Conservation (phyloP, 176 grass and related monocot species). For the Oryza nivara region DNA sequence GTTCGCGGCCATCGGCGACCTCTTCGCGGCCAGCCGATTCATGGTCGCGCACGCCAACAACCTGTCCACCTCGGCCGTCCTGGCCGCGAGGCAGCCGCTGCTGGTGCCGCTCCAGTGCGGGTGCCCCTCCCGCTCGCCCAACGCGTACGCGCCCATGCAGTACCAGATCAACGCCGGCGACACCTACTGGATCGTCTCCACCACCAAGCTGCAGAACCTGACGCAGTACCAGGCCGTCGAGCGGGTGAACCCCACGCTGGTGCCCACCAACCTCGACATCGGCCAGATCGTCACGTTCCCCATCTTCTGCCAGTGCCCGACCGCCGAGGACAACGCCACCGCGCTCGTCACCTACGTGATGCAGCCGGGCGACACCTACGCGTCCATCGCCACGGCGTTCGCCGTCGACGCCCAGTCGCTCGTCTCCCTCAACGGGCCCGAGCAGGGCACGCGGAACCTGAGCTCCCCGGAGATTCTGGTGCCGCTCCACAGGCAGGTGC, state of each 20-base stretch:
- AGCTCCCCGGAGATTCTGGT: conserved; percentile 61
- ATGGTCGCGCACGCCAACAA: conserved; percentile 83
- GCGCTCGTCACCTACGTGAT: conserved; percentile 85
- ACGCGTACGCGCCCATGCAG: conserved; percentile 56
- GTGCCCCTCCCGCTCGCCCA: conserved; percentile 53
- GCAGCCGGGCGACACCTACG: conserved; percentile 78
- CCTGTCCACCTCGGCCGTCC: conserved; percentile 45
- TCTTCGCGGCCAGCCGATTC: conserved; percentile 74
- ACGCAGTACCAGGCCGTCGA: conserved; percentile 80
- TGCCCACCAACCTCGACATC: conserved; percentile 52
- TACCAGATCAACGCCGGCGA: conserved; percentile 72
- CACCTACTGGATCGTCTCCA: conserved; percentile 76
- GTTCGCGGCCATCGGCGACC: conserved; percentile 62
- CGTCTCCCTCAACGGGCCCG: conserved; percentile 73
- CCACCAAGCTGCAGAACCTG: conserved; percentile 75
- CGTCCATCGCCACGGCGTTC: conserved; percentile 64
- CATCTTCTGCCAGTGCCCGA: conserved; percentile 92
- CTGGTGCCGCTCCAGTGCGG: conserved; percentile 76
- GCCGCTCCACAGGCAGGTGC: conserved; percentile 54
- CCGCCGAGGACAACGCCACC: conserved; percentile 29
- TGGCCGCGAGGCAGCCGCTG: conserved; percentile 58
- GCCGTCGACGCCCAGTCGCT: conserved; percentile 60
- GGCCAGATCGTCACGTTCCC: conserved; percentile 79
- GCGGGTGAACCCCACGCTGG: conserved; percentile 71
- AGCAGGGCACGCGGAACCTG: conserved; percentile 24